phyloP scores from a whole-genome alignment of 2,329 filamentous ascomycete genomes.

The Aspergillus piperis region DNA sequence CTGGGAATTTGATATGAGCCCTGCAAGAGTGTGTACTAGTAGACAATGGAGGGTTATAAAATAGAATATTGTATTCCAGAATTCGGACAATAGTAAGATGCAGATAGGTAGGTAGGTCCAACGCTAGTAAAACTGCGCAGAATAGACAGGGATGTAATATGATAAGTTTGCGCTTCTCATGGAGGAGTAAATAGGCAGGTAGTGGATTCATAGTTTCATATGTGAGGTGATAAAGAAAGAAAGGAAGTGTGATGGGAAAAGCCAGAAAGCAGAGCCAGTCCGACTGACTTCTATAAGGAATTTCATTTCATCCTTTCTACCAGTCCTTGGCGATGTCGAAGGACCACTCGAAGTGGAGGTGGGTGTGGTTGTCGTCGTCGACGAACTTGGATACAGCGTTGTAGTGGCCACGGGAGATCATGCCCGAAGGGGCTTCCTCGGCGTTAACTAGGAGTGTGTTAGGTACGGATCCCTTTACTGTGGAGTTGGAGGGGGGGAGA shows the following conservation, averaged over 20 bases:
- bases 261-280: not conserved
- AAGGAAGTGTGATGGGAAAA: not conserved
- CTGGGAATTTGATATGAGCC: too few relatives aligned
- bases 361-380: constrained; percentile 89
- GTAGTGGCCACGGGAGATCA: constrained; percentile 89
- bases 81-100: not conserved
- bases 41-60: too few relatives aligned
- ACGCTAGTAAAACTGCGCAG: constrained; percentile 25
- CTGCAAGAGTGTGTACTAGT: too few relatives aligned
- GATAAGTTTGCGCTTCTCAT: not conserved
- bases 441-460: constrained; percentile 65
- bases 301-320: constrained; percentile 40
- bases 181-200: not conserved
- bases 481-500: too few relatives aligned
- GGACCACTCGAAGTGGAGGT: constrained; percentile 91
- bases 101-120: constrained; percentile 15
- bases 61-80: not conserved
- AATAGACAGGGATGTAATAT: not conserved
- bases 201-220: constrained; percentile 12
- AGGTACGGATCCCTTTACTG: too few relatives aligned
- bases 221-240: not conserved
- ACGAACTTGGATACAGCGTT: constrained; percentile 86
- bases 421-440: constrained; percentile 88
- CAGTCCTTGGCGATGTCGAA: constrained; percentile 98
- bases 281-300: not conserved